Evolutionary conservation across 1,139 yeast genomes (phyloP), one percentile per base, ranked within the genome.

Genomic region (Pichia cactophila): DNA sequence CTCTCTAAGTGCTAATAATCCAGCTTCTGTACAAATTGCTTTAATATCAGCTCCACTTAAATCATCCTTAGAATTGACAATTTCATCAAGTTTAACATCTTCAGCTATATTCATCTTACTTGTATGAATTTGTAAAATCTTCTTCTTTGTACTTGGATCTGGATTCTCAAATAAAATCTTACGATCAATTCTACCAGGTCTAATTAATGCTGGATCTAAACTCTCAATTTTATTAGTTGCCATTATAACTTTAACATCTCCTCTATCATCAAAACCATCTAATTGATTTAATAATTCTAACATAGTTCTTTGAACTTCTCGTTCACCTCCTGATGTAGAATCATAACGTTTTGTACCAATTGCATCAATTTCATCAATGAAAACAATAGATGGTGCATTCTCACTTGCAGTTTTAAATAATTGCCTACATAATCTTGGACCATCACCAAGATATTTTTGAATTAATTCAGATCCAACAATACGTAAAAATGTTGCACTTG

Each of bases 181-280:
- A 65, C 98, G 81, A 69, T 94, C 99, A 64, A 94, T 92, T 77
- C 99, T 85, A 45, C 99, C 99, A 0, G 99, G 99, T 70, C 99
- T 83, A 60, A 94, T 89, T 65, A 92, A 78, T 7, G 99, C 99
- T 7, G 98, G 98, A 69, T 94, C 99, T 61, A 94, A 77, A 29
- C 89, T 79, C 69, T 92, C 98, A 61, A 92, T 90, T 67, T 85
- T 90, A 70, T 94, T 94, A 17, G 99, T 94, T 23, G 99, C 99
- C 98, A 94, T 92, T 56, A 94, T 89, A 42, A 94, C 98, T 74
- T 94, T 94, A 57, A 94, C 95, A 65, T 92, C 98, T 48, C 97
- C 97, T 63, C 97, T 79, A 68, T 90, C 97, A 66, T 94, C 98
- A 66, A 94, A 94, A 41, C 99, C 99, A 67, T 94, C 99, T 61